Evolutionary conservation across 2,329 filamentous ascomycete genomes (phyloP).

Genomic region (Phialophora macrospora): DNA sequence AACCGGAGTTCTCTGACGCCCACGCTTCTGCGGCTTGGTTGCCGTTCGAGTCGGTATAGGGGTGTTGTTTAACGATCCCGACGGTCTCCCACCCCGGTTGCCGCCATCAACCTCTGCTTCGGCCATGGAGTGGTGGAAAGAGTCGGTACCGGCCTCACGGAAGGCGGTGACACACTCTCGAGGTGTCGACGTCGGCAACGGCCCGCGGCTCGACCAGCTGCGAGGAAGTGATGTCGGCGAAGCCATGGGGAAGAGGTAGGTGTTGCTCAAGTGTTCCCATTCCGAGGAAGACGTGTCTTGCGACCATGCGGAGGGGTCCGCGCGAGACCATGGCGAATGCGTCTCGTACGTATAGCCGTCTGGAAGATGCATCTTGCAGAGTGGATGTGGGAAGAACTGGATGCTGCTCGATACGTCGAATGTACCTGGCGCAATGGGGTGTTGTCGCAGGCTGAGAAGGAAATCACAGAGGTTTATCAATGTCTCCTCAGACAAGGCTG

Average conservation of each 20-base stretch:
- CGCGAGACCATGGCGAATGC: conserved; percentile 14
- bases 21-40: not conserved
- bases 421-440: not conserved
- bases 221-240: conserved; percentile 4
- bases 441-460: not conserved
- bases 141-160: not conserved
- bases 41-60: not conserved
- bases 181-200: not conserved
- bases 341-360: conserved; percentile 12
- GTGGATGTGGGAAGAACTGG: not conserved
- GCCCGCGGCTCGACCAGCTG: not conserved
- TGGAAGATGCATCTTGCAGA: conserved; percentile 13
- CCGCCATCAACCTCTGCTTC: not conserved
- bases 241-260: conserved; percentile 15
- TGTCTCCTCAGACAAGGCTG: not conserved
- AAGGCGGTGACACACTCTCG: not conserved
- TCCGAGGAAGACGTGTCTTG: conserved; percentile 6
- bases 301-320: not conserved
- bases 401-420: not conserved
- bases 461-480: not conserved
- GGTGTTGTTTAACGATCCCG: not conserved
- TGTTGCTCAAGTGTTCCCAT: conserved; percentile 13
- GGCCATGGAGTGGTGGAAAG: not conserved
- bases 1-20: not conserved
- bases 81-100: not conserved